Base-by-base conservation (phyloP, 2,329 filamentous ascomycete species). In the Fusarium anguioides region DNA sequence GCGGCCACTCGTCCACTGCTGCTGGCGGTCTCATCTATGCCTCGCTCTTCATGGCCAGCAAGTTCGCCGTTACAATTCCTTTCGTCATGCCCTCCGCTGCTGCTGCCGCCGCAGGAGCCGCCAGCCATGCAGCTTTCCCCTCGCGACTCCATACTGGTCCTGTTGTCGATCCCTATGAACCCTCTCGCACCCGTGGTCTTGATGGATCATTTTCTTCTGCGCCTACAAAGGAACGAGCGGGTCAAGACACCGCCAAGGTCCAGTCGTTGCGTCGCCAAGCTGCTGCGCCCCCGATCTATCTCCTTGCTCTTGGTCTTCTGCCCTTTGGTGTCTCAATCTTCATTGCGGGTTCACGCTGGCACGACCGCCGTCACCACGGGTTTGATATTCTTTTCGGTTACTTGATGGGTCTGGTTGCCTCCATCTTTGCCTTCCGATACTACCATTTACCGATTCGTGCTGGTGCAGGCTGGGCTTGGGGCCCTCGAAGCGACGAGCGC, bases 391-490 rank as follows among this genome's bases (percentile, higher is more conserved):
- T 97, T 4, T 93, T 91, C 65, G 95, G 95, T n/a, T 91, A 90
- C 54, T 68, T 91, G 14, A 91, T 97, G 64, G 95, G 95, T 10
- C 84, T 90, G 15, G 79, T 89, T 41, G 87, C 87, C 35, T 87
- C 92, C 20, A 89, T 89, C 75, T 88, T 95, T 70, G 86, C 89
- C 5, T 97, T 97, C 81, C 85, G 91, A 23, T 93, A 90, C 81
- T 97, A 97, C 75, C 93, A 97, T 75, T 81, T 96, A 11, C 93
- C 94, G 1, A 88, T 97, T 64, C 73, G 69, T 21, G 73, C 75
- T n/a, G 93, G 93, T 8, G 91, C 90, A 3, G 94, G 94, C 15
- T 97, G 94, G 93, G 89, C 92, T 0, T 97, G 94, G 94, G 93
- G 91, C 4, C 89, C 93, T 0, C 85, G 94, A 48, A 91, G 87